These are phyloP conservation scores for Backusella parvicylindrica DNA, from an alignment of 192 early-diverging fungal genomes.

Conservation along the genomic window DNA sequence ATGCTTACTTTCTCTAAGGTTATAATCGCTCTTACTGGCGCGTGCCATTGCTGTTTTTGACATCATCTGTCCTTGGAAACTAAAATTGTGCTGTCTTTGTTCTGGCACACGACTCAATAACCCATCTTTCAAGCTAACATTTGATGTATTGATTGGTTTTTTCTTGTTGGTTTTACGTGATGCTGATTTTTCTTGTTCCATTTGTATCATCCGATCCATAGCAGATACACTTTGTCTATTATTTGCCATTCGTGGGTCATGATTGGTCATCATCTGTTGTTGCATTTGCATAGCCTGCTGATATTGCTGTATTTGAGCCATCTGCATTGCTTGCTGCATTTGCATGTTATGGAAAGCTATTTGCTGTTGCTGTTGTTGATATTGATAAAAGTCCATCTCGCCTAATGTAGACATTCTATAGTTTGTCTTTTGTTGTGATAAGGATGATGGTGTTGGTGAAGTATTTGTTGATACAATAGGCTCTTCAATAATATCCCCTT, in stretches of 20 bases:
- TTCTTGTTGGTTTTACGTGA: conserved; percentile 12
- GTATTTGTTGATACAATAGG: not conserved
- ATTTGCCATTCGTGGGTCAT: not conserved
- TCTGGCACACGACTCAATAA: conserved; percentile 24
- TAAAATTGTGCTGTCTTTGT: conserved; percentile 21
- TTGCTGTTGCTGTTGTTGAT: conserved; percentile 16
- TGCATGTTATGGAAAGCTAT: not conserved
- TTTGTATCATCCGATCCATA: conserved; percentile 30
- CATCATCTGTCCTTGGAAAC: conserved; percentile 21
- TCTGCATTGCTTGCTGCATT: conserved; percentile 21
- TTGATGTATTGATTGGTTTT: conserved; percentile 19
- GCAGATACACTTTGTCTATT: conserved; percentile 23
- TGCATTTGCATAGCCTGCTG: conserved; percentile 19
- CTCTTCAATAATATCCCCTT: not conserved
- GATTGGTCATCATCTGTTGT: not conserved
- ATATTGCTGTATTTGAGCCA: conserved; percentile 26
- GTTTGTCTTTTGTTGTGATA: not conserved
- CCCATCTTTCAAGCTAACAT: conserved; percentile 17
- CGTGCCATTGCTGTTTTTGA: not conserved
- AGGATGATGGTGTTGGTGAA: not conserved
- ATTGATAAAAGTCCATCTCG: conserved; percentile 17
- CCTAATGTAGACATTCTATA: conserved; percentile 13
- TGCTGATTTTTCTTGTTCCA: conserved; percentile 26
- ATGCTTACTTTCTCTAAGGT: not conserved
- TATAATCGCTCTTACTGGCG: not conserved